A percentile compares a stretch with the other conserved stretches of the same genome.
Conservation (phyloP, 352 stramenopile species). For the Phytophthora pinifolia region DNA sequence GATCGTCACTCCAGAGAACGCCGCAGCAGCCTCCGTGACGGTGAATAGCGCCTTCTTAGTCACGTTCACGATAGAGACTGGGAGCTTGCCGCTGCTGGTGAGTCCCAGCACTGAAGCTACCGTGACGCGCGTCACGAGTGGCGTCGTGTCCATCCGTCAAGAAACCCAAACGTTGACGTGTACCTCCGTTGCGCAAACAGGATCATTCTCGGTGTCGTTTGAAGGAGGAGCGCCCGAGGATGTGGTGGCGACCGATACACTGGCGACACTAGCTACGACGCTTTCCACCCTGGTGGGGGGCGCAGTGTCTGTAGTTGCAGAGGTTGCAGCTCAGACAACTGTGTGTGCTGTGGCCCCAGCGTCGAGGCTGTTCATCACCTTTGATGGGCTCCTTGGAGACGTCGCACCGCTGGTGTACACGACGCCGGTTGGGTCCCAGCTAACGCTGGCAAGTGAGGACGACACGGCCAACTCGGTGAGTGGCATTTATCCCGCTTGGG, state of each 20-base stretch:
- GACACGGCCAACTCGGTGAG: constrained; percentile 57
- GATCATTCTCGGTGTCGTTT: constrained; percentile 65
- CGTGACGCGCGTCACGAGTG: constrained; percentile 33
- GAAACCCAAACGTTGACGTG: constrained; percentile 86
- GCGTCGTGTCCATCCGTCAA: constrained; percentile 48
- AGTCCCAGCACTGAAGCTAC: constrained; percentile 27
- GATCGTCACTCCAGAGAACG: constrained; percentile 50
- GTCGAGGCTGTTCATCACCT: constrained; percentile 78
- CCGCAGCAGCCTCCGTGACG: constrained; percentile 32
- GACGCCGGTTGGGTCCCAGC: constrained; percentile 23
- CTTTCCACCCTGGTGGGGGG: constrained; percentile 31
- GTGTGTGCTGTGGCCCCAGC: constrained; percentile 43
- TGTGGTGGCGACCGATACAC: constrained; percentile 46
- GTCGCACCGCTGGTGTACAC: constrained; percentile 48
- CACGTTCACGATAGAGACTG: constrained; percentile 61
- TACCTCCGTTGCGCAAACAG: constrained; percentile 37
- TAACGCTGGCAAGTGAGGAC: constrained; percentile 46
- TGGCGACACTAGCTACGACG: constrained; percentile 31
- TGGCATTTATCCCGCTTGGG: constrained; percentile 87
- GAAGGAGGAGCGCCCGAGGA: constrained; percentile 25
- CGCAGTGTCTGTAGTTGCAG: constrained; percentile 18
- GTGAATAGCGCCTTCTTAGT: constrained; percentile 54
- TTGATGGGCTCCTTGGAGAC: constrained; percentile 61
- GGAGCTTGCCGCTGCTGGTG: constrained; percentile 47
- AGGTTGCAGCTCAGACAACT: constrained; percentile 35